Percentiles rank a stretch among this genome's conserved stretches.
phyloP scores from a whole-genome alignment of 768 basidiomycete species.

The Lentinula sp. region DNA sequence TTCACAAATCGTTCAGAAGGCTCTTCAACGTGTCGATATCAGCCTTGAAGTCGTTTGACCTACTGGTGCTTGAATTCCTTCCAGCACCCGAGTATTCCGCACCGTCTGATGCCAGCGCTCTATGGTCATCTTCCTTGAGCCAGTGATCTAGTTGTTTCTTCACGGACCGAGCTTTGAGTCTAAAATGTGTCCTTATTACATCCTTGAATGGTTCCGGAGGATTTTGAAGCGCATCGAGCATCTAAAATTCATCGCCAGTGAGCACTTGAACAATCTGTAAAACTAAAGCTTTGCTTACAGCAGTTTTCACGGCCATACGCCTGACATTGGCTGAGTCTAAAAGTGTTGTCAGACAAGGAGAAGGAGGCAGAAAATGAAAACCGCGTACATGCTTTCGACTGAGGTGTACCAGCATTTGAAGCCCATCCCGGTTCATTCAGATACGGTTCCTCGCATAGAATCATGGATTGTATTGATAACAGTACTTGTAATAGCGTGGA shows the following conservation, averaged over 20 bases:
- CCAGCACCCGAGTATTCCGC: conserved; percentile 27
- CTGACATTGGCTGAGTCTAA: conserved; percentile 89
- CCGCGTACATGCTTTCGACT: conserved; percentile 65
- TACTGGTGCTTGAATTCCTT: conserved; percentile 31
- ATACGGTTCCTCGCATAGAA: conserved; percentile 90
- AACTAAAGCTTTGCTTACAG: conserved; percentile 38
- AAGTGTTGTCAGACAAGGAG: neutral
- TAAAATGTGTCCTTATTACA: conserved; percentile 87
- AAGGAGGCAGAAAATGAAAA: neutral
- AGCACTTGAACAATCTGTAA: neutral
- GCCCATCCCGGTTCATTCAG: conserved; percentile 92
- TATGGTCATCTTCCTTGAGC: conserved; percentile 73
- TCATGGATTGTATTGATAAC: conserved; percentile 96
- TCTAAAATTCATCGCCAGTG: conserved; percentile 34
- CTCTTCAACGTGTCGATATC: conserved; percentile 71
- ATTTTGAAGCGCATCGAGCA: conserved; percentile 77
- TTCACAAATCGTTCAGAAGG: conserved; percentile 41
- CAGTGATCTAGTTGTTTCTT: conserved; percentile 72
- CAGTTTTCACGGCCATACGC: conserved; percentile 86
- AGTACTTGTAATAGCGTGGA: conserved; percentile 70
- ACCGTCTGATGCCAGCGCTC: conserved; percentile 48
- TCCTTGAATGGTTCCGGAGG: conserved; percentile 85
- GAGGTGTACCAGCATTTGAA: conserved; percentile 60
- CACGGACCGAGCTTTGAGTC: conserved; percentile 73
- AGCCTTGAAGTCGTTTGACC: conserved; percentile 55